Base-by-base conservation (phyloP, 495 filamentous ascomycete species). In the Physcia stellaris region DNA sequence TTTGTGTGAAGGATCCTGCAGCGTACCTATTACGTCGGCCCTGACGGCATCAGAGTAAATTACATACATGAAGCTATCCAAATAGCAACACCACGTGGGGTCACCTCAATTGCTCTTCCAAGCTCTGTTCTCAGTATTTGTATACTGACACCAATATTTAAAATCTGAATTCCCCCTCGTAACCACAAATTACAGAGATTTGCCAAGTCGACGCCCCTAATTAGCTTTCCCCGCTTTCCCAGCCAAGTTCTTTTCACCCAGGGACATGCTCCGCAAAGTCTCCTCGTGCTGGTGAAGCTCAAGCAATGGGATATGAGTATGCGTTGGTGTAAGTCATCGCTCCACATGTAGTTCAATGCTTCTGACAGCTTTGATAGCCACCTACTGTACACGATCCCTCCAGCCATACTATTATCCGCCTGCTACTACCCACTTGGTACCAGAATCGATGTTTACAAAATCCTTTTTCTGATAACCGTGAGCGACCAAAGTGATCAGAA, bases 331-430 rank as follows among this genome's bases (percentile, higher is more conserved):
- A 67, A 58, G 73, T 40, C 10, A 24, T 13, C n/a, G 12, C 17
- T 18, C 5, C 18, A 9, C 20, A 4, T n/a, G 4, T 10, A 10
- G 0, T 10, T 5, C 17, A 6, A 32, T 11, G n/a, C 24, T 6
- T n/a, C 33, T 33, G n/a, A 35, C 10, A 10, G 28, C 2, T 21
- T n/a, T 13, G 21, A 12, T 36, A 81, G 77, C 37, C 78, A 83
- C 58, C 50, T 79, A 39, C 72, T 65, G 41, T 83, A 76, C 56
- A 83, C 74, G 15, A 71, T 82, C 36, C 78, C 78, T 4, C 62
- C 70, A 4, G 74, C 73, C 3, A 44, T 63, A 38, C 43, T 67
- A 23, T 60, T 83, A 41, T 76, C 77, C 6, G 36, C 64, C 26
- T 41, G 75, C 17, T 70, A 71, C 41, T 62, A 59, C 30, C 79